phyloP scores from a whole-genome alignment of 1,284 basidiomycete species.

The Trametes sp. region DNA sequence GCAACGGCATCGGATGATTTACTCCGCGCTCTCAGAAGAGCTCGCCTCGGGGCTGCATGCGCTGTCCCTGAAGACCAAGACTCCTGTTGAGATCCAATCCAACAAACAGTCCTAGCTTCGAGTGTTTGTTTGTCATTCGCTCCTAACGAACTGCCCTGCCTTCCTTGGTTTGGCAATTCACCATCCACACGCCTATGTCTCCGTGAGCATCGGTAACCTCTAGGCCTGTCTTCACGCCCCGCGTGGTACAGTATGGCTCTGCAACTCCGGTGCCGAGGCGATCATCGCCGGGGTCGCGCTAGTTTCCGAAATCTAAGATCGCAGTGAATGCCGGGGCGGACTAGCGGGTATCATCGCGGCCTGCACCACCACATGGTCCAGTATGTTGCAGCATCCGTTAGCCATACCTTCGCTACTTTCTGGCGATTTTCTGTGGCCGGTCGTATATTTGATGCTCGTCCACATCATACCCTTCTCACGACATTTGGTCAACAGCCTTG shows the following conservation, averaged over 20 bases:
- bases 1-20: constrained; percentile 81
- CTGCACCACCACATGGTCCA: neutral
- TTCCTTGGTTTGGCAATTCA: neutral
- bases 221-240: neutral
- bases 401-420: no score
- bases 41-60: constrained; percentile 75
- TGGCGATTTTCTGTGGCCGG: no score
- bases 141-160: neutral
- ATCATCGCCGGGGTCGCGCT: constrained; percentile 1
- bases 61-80: constrained; percentile 77
- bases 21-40: constrained; percentile 73
- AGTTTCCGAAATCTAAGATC: neutral
- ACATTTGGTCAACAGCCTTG: neutral
- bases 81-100: constrained; percentile 56
- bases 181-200: neutral
- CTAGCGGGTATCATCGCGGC: neutral
- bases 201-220: neutral
- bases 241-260: neutral
- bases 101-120: constrained; percentile 5
- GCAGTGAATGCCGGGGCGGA: constrained; percentile 4
- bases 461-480: no score
- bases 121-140: neutral
- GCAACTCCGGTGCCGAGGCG: constrained; percentile 3
- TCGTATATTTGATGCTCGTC: neutral
- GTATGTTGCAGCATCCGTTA: neutral